Percentiles rank a stretch among this genome's conserved stretches.
These are phyloP conservation scores for Populus hybrid DNA, from an alignment of 441 rosid species.

Conservation along the genomic window DNA sequence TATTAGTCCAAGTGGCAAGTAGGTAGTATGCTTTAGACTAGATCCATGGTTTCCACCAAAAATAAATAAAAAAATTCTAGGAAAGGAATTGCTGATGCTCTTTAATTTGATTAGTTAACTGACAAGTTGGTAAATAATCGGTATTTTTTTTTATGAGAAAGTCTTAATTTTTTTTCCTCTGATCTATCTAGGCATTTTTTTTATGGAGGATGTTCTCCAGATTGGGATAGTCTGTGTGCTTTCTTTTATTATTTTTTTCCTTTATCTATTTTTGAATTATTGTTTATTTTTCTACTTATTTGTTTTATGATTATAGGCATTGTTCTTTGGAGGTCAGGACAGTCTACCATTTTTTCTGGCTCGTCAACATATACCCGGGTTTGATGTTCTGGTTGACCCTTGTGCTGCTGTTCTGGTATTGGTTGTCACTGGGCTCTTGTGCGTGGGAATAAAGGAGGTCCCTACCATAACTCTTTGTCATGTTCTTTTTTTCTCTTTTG, in stretches of 20 bases:
- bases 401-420: slow-evolving; percentile 83
- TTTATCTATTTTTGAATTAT: background rate
- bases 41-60: background rate
- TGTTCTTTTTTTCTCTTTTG: slow-evolving; percentile 2
- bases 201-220: background rate
- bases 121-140: background rate
- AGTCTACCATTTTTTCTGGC: slow-evolving; percentile 73
- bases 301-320: slow-evolving; percentile 43
- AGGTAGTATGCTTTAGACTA: background rate
- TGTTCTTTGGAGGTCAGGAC: slow-evolving; percentile 83
- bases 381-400: slow-evolving; percentile 83
- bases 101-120: background rate
- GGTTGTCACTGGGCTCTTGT: slow-evolving; percentile 84
- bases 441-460: slow-evolving; percentile 98
- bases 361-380: slow-evolving; percentile 82
- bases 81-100: background rate
- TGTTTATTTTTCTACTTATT: slow-evolving; percentile 11
- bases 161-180: background rate
- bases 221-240: background rate
- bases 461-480: background rate
- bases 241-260: slow-evolving; percentile 1
- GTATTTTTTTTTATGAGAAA: background rate
- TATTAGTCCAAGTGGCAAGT: background rate
- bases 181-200: background rate
- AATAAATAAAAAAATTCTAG: background rate